Evolutionary conservation across 495 filamentous ascomycete genomes (phyloP), one percentile per base, ranked within the genome.

Genomic region (Peziza echinospora): DNA sequence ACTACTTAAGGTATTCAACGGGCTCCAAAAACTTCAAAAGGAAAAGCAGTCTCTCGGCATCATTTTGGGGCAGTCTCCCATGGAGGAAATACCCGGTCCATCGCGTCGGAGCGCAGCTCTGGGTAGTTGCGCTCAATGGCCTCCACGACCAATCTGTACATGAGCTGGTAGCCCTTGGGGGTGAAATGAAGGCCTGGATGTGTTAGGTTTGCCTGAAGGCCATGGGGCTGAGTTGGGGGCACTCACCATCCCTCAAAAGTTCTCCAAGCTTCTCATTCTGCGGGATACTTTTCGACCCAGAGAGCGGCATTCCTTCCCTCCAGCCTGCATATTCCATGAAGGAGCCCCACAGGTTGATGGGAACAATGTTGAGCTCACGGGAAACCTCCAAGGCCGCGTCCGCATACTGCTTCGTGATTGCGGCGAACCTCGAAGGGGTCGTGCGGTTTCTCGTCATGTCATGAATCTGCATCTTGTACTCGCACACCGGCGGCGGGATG

Each of bases 401-500:
- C 2, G 79, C 81, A 61, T 91, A 93, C 23, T 59, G 52, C 48
- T 77, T 78, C 28, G 82, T 80, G 48, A 67, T 53, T 19, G 64
- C 67, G 21, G 79, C 75, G 17, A 73, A 73, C 44, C 84, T 67
- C 25, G 66, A 73, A 8, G 67, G 66, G 49, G 67, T 63, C 2
- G 60, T 50, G 40, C 66, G 63, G 5, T 70, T 71, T 24, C 60
- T 64, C 5, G 55, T 63, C 37, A 63, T 52, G 53, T 85, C 79
- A 16, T 67, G 59, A 45, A 58, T 56, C 47, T 69, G 65, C 22
- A 70, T 58, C 49, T 71, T 70, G 53, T 86, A 78, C 63, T 93
- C 78, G 53, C 89, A 78, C 26, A 93, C 58, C 1, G 85, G 83
- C 1, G 84, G 76, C 22, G 85, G 82, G 0, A 76, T 83, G 43